Evolutionary conservation across 495 filamentous ascomycete species (phyloP).

Genomic region (Aspergillus funiculosus): DNA sequence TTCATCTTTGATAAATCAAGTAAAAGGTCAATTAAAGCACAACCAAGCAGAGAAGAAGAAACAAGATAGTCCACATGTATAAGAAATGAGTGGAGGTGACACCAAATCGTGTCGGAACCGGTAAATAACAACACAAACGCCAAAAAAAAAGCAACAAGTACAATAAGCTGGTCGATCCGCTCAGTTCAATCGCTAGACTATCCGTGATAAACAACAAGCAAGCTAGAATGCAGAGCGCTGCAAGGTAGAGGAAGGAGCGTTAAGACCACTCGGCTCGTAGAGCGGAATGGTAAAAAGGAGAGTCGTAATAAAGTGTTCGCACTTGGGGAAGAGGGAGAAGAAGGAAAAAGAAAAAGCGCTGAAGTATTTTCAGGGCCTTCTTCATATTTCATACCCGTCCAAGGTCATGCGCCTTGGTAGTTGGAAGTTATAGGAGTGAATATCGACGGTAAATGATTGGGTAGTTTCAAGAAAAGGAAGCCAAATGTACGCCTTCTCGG

Average conservation of each 20-base stretch:
- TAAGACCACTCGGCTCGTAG: conserved; percentile 13
- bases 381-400: neutral
- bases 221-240: conserved; percentile 14
- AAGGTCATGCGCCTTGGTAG: neutral
- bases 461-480: conserved; percentile 6
- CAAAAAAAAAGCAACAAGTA: conserved; percentile 17
- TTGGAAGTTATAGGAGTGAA: conserved; percentile 2
- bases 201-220: conserved; percentile 24
- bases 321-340: neutral
- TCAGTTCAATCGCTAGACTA: conserved; percentile 33
- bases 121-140: conserved; percentile 13
- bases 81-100: conserved; percentile 21
- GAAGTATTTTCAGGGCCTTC: neutral
- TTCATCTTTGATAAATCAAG: conserved; percentile 10
- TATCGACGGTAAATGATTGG: conserved; percentile 4
- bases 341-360: conserved; percentile 3
- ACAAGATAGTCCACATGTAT: conserved; percentile 16
- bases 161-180: conserved; percentile 24
- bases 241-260: conserved; percentile 12
- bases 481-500: conserved; percentile 3
- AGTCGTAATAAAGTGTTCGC: conserved; percentile 1
- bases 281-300: neutral
- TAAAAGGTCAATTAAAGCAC: conserved; percentile 1
- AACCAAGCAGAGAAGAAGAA: conserved; percentile 5
- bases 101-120: conserved; percentile 10